Evolutionary conservation across 768 basidiomycete genomes (phyloP).

Genomic region (Suillus weaverae): DNA sequence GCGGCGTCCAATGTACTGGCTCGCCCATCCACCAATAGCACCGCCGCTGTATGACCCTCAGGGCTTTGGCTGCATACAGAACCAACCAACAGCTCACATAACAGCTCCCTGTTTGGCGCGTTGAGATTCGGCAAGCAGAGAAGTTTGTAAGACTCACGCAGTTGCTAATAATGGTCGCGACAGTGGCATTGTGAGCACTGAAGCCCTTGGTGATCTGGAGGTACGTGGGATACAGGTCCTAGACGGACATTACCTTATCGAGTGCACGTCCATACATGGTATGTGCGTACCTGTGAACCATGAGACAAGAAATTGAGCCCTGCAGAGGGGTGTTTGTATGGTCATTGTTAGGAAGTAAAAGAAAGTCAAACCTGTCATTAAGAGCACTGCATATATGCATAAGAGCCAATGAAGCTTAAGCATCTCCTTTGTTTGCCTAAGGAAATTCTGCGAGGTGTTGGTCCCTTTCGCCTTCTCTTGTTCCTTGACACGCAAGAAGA

Average conservation of each 20-base stretch:
- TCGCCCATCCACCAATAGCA: constrained; percentile 64
- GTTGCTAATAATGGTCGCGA: constrained; percentile 82
- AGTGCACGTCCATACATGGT: neutral
- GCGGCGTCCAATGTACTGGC: constrained; percentile 79
- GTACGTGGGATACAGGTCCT: constrained; percentile 81
- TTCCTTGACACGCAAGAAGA: constrained; percentile 66
- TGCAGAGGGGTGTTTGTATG: constrained; percentile 19
- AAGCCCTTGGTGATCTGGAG: constrained; percentile 64
- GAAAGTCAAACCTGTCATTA: constrained; percentile 59
- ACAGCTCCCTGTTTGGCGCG: constrained; percentile 40
- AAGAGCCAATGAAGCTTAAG: constrained; percentile 78
- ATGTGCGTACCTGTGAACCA: constrained; percentile 54
- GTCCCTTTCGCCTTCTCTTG: constrained; percentile 45
- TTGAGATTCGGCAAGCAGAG: neutral
- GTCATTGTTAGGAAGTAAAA: neutral
- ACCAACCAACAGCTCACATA: constrained; percentile 31
- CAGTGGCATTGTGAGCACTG: constrained; percentile 53
- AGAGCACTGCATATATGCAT: constrained; percentile 80
- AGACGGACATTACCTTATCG: constrained; percentile 7
- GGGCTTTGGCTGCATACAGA: constrained; percentile 7
- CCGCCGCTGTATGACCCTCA: constrained; percentile 51
- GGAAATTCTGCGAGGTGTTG: constrained; percentile 55
- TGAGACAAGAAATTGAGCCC: constrained; percentile 80
- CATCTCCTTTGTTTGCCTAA: constrained; percentile 73
- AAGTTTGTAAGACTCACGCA: constrained; percentile 42